A percentile compares a stretch with the other conserved stretches of the same genome.
These are phyloP conservation scores for Monosporascus sp. DNA, from an alignment of 2,329 filamentous ascomycete species.

Conservation along the genomic window DNA sequence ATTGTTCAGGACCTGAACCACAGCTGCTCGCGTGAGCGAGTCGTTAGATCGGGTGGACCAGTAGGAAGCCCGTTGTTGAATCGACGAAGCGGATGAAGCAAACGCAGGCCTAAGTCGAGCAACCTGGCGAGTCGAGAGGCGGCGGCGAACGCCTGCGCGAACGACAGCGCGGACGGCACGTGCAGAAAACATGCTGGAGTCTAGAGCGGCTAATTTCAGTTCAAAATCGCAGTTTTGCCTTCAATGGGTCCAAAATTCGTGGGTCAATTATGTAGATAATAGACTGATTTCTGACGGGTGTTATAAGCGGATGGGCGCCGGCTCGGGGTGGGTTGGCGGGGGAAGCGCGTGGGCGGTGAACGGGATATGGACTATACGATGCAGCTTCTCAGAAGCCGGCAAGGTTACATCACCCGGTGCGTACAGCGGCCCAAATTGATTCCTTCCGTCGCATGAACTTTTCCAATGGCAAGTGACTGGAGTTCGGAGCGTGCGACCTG, in stretches of 20 bases:
- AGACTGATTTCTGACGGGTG: too few relatives aligned
- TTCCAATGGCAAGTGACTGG: neutral
- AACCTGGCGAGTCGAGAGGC: constrained; percentile 15
- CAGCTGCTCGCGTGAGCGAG: constrained; percentile 68
- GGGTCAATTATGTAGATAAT: too few relatives aligned
- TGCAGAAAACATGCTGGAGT: constrained; percentile 17
- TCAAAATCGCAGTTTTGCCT: too few relatives aligned
- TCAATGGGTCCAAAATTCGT: too few relatives aligned
- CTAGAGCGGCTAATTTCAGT: too few relatives aligned
- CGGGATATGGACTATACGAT: neutral
- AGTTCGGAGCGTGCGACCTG: neutral
- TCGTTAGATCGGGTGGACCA: constrained; percentile 31
- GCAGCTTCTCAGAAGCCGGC: neutral
- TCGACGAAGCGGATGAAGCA: constrained; percentile 7
- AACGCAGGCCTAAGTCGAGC: constrained; percentile 14
- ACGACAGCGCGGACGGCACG: constrained; percentile 23
- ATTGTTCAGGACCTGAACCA: constrained; percentile 87
- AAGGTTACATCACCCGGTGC: neutral
- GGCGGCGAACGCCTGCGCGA: constrained; percentile 25
- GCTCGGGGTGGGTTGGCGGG: neutral
- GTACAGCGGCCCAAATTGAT: neutral
- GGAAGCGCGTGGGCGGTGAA: too few relatives aligned
- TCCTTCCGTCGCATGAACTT: neutral
- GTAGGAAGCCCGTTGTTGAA: constrained; percentile 29
- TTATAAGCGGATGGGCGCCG: neutral